phyloP scores from a whole-genome alignment of 1,139 yeast genomes.

The Meyerozyma smithsonii region DNA sequence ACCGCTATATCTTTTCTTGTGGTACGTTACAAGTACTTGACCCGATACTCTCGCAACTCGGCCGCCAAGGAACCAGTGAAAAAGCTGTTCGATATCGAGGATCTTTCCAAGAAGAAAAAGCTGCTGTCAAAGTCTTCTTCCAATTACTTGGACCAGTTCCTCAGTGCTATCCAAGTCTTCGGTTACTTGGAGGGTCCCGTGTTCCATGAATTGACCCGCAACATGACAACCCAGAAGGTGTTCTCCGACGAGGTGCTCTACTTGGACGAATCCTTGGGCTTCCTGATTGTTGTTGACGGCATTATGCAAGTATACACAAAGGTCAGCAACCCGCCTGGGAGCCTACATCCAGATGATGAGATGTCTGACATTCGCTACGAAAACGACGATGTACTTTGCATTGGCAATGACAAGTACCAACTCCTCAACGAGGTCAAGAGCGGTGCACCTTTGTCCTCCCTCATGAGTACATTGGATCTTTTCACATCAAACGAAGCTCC shows the following conservation, averaged over 20 bases:
- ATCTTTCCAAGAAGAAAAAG: slow-evolving; percentile 21
- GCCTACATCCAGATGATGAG: slow-evolving; percentile 13
- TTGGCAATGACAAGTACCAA: slow-evolving; percentile 60
- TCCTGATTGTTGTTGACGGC: slow-evolving; percentile 94
- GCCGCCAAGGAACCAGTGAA: slow-evolving; percentile 7
- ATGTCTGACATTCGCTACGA: slow-evolving; percentile 23
- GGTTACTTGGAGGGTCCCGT: slow-evolving; percentile 90
- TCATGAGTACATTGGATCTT: slow-evolving; percentile 73
- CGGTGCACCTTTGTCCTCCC: slow-evolving; percentile 81
- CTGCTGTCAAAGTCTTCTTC: slow-evolving; percentile 19
- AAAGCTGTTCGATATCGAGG: slow-evolving; percentile 10
- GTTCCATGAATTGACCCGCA: slow-evolving; percentile 86
- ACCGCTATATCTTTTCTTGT: slow-evolving; percentile 24
- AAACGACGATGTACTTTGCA: slow-evolving; percentile 37
- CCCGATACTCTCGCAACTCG: slow-evolving; percentile 32
- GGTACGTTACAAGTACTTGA: slow-evolving; percentile 35
- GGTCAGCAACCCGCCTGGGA: slow-evolving; percentile 24
- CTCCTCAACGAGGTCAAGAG: slow-evolving; percentile 78
- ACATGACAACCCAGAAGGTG: slow-evolving; percentile 84
- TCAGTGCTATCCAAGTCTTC: slow-evolving; percentile 87
- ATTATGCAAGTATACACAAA: slow-evolving; percentile 73
- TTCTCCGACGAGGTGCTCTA: slow-evolving; percentile 71
- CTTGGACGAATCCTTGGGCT: slow-evolving; percentile 69
- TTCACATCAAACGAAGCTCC: slow-evolving; percentile 19
- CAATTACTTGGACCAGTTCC: slow-evolving; percentile 78